Evolutionary conservation across 2,329 filamentous ascomycete genomes (phyloP).

Genomic region (Hymenoscyphus fructigenus): DNA sequence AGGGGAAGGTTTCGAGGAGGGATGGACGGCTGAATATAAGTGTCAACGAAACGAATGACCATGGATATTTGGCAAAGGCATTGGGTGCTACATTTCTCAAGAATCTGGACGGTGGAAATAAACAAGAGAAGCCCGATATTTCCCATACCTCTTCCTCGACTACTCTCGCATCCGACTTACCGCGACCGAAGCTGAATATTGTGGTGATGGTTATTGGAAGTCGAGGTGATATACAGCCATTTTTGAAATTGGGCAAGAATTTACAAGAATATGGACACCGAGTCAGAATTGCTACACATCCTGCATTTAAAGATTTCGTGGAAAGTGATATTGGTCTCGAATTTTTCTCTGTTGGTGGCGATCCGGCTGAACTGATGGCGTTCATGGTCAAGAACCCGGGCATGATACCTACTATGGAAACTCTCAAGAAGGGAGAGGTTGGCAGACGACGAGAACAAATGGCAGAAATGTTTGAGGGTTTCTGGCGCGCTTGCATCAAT

Average conservation of each 20-base stretch:
- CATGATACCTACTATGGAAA: slow-evolving; percentile 71
- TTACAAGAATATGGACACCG: slow-evolving; percentile 72
- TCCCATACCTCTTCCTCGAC: slow-evolving; percentile 20
- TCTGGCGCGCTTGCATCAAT: slow-evolving; percentile 77
- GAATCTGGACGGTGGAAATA: slow-evolving; percentile 42
- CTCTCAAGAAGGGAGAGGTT: slow-evolving; percentile 72
- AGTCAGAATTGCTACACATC: slow-evolving; percentile 76
- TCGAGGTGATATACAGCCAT: slow-evolving; percentile 78
- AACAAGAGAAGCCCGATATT: slow-evolving; percentile 35
- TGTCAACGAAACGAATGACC: slow-evolving; percentile 67
- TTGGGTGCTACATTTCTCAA: slow-evolving; percentile 63
- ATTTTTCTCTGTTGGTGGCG: slow-evolving; percentile 78
- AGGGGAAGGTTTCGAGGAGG: slow-evolving; percentile 61
- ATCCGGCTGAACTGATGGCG: slow-evolving; percentile 79
- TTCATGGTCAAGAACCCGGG: slow-evolving; percentile 84
- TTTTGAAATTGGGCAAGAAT: slow-evolving; percentile 71
- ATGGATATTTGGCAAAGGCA: slow-evolving; percentile 71
- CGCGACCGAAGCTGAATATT: slow-evolving; percentile 58
- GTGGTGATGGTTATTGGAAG: slow-evolving; percentile 83
- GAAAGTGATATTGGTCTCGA: slow-evolving; percentile 71
- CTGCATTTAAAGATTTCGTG: slow-evolving; percentile 73
- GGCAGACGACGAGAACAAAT: slow-evolving; percentile 65
- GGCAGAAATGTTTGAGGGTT: slow-evolving; percentile 80
- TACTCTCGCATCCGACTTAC: slow-evolving; percentile 22
- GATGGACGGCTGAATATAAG: slow-evolving; percentile 73